phyloP scores from a whole-genome alignment of 2,329 filamentous ascomycete species.

The Arachnomyces sp. region DNA sequence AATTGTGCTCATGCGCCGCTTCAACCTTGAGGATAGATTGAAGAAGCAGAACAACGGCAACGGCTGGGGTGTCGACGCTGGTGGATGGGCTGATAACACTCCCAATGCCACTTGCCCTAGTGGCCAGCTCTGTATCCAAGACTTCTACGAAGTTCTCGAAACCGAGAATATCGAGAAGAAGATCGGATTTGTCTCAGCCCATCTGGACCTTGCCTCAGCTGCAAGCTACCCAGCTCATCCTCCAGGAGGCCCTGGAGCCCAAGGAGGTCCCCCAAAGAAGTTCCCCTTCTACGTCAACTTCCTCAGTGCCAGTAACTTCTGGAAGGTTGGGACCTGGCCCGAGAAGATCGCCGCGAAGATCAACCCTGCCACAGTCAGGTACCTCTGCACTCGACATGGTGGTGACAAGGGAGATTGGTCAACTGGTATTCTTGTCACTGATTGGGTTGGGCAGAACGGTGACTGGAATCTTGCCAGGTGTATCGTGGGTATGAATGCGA shows the following conservation, averaged over 20 bases:
- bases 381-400: slow-evolving; percentile 47
- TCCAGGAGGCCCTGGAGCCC: slow-evolving; percentile 8
- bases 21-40: slow-evolving; percentile 50
- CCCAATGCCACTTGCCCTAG: slow-evolving; percentile 61
- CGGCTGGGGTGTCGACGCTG: slow-evolving; percentile 52
- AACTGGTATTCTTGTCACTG: slow-evolving; percentile 83
- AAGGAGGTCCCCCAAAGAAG: slow-evolving; percentile 22
- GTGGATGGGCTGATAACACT: slow-evolving; percentile 80
- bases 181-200: slow-evolving; percentile 62
- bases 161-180: slow-evolving; percentile 71
- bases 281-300: slow-evolving; percentile 83
- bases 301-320: slow-evolving; percentile 85
- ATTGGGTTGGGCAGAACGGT: slow-evolving; percentile 79
- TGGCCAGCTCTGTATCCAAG: slow-evolving; percentile 76
- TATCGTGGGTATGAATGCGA: slow-evolving; percentile 86
- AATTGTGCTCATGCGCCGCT: slow-evolving; percentile 76
- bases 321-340: slow-evolving; percentile 85
- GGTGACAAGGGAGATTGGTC: slow-evolving; percentile 57
- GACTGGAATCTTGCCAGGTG: slow-evolving; percentile 87
- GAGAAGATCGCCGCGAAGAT: slow-evolving; percentile 81
- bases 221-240: slow-evolving; percentile 38
- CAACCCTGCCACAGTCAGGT: slow-evolving; percentile 64
- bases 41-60: slow-evolving; percentile 38
- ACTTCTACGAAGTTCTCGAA: slow-evolving; percentile 84
- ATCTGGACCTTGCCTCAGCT: slow-evolving; percentile 62